A percentile compares a stretch with the other conserved stretches of the same genome.
Conservation (phyloP, 1,284 basidiomycete genomes). For the Leccinum fallax region DNA sequence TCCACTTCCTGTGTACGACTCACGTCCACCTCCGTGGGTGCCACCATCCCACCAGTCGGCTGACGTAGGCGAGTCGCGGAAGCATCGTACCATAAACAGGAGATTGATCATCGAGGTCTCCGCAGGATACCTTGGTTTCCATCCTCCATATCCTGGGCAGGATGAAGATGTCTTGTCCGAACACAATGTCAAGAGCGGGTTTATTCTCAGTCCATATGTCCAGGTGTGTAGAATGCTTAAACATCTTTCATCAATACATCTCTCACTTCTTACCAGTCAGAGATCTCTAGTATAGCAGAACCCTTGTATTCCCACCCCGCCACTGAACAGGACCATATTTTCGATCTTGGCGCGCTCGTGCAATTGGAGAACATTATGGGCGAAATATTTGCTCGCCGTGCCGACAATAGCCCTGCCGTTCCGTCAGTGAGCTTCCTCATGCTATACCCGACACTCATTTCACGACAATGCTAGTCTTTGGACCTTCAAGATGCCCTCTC, state of each 20-base stretch:
- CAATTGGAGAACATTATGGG: constrained; percentile 81
- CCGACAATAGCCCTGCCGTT: constrained; percentile 55
- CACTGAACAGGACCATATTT: constrained; percentile 53
- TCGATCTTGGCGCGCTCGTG: constrained; percentile 55
- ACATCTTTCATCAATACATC: constrained; percentile 23
- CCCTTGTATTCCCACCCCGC: constrained; percentile 57
- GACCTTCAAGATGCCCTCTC: constrained; percentile 81
- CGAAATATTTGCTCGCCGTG: constrained; percentile 71
- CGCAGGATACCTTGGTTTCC: constrained; percentile 83
- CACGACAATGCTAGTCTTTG: constrained; percentile 51
- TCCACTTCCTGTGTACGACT: constrained; percentile 60
- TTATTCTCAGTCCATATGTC: constrained; percentile 60
- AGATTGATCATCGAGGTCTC: constrained; percentile 6
- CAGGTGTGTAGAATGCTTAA: constrained; percentile 42
- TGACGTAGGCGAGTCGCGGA: constrained; percentile 58
- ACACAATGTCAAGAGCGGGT: constrained; percentile 79
- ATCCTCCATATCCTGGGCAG: constrained; percentile 81
- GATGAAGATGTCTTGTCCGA: constrained; percentile 86
- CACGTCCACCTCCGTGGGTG: constrained; percentile 72
- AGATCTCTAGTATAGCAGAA: constrained; percentile 43
- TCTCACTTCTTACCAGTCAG: constrained; percentile 22
- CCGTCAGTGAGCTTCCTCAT: constrained; percentile 51
- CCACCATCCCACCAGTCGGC: constrained; percentile 63
- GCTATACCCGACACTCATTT: constrained; percentile 1
- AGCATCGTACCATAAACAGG: background rate